These are phyloP conservation scores for Barbatosphaeria neglecta DNA, from an alignment of 495 filamentous ascomycete genomes.

Conservation along the genomic window DNA sequence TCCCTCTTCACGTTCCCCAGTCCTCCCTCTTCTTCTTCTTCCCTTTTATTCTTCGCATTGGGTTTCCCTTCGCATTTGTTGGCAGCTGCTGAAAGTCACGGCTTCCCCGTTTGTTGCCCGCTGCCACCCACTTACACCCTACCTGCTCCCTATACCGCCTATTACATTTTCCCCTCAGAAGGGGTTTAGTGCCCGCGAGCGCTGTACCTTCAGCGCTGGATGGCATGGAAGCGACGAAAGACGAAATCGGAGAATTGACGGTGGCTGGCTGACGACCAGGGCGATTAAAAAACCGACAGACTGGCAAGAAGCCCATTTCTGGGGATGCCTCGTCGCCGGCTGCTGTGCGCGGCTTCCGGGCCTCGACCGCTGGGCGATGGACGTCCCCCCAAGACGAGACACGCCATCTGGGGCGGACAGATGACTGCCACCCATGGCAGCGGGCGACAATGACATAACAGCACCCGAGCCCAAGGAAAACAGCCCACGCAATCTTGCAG, in stretches of 20 bases:
- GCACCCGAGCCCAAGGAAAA: neutral
- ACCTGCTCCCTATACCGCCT: neutral
- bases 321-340: neutral
- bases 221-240: neutral
- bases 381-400: neutral
- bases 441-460: neutral
- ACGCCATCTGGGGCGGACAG: neutral
- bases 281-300: neutral
- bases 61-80: neutral
- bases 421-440: neutral
- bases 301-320: neutral
- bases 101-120: neutral
- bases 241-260: neutral
- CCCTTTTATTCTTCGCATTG: slow-evolving; percentile 7
- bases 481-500: neutral
- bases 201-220: neutral
- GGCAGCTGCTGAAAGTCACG: slow-evolving; percentile 1
- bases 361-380: neutral
- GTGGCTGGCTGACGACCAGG: neutral
- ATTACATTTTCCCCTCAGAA: neutral
- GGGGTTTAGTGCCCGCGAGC: neutral
- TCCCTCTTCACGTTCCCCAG: slow-evolving; percentile 10
- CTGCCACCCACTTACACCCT: neutral
- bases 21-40: slow-evolving; percentile 9
- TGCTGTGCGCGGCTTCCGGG: neutral